Percentiles rank a stretch among this genome's conserved stretches.
phyloP scores from a whole-genome alignment of 495 filamentous ascomycete genomes.

The Penicillium cataractarum region DNA sequence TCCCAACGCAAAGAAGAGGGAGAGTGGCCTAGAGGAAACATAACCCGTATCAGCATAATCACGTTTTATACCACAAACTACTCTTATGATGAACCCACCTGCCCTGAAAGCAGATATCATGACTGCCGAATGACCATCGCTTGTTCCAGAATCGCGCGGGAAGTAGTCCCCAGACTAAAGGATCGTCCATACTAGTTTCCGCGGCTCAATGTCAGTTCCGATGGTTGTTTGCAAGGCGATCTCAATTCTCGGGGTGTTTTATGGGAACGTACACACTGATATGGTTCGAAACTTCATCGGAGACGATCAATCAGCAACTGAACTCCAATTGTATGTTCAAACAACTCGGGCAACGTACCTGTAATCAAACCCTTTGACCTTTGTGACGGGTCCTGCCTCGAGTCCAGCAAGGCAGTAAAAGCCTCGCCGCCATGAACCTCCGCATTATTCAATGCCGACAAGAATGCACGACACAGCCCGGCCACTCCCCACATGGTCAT shows the following conservation, averaged over 20 bases:
- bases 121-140: conserved; percentile 84
- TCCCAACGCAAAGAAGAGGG: conserved; percentile 78
- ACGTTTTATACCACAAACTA: background rate
- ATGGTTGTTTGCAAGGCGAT: conserved; percentile 4
- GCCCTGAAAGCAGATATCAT: conserved; percentile 80
- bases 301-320: conserved; percentile 18
- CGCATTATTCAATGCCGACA: conserved; percentile 44
- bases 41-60: conserved; percentile 29
- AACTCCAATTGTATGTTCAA: background rate
- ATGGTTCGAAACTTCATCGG: conserved; percentile 82
- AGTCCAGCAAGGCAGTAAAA: conserved; percentile 78
- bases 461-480: conserved; percentile 50
- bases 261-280: conserved; percentile 84
- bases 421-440: conserved; percentile 71
- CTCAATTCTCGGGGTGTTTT: conserved; percentile 18
- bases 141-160: conserved; percentile 74
- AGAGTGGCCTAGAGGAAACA: conserved; percentile 49
- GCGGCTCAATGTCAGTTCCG: conserved; percentile 36
- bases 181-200: conserved; percentile 80
- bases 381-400: conserved; percentile 65
- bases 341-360: conserved; percentile 53
- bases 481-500: conserved; percentile 50
- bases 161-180: conserved; percentile 86
- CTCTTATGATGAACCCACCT: conserved; percentile 28
- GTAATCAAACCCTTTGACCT: conserved; percentile 82